Percentiles rank a stretch among this genome's conserved stretches.
phyloP scores from a whole-genome alignment of 768 basidiomycete genomes.

The Rubroboletus pulcherrimus region DNA sequence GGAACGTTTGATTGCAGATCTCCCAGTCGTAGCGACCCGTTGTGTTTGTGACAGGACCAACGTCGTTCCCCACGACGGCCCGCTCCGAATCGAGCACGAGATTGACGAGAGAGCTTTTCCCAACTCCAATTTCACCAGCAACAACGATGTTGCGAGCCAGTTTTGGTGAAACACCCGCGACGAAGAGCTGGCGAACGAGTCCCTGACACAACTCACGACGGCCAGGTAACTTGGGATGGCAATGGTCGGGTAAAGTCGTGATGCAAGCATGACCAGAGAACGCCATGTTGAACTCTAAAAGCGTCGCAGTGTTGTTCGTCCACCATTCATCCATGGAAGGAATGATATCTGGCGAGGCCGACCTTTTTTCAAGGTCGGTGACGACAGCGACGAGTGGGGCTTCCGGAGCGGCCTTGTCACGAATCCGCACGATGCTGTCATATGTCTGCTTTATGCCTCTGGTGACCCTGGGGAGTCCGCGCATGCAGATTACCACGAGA shows the following conservation, averaged over 20 bases:
- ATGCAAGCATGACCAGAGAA: conserved; percentile 29
- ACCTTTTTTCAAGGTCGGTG: conserved; percentile 33
- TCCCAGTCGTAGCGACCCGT: conserved; percentile 14
- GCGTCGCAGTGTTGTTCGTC: conserved; percentile 28
- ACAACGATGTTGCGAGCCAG: conserved; percentile 22
- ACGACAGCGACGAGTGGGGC: conserved; percentile 26
- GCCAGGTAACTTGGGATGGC: conserved; percentile 19
- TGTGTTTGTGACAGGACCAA: conserved; percentile 16
- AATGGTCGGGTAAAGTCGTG: conserved; percentile 20
- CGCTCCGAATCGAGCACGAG: conserved; percentile 23
- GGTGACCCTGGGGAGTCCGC: conserved; percentile 24
- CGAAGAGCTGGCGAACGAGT: conserved; percentile 13
- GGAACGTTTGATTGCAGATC: conserved; percentile 7
- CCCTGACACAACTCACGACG: conserved; percentile 17
- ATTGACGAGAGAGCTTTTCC: conserved; percentile 29
- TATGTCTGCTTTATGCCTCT: conserved; percentile 29
- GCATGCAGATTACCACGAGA: conserved; percentile 27
- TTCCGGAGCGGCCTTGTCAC: conserved; percentile 14
- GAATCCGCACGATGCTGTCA: conserved; percentile 18
- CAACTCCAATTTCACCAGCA: conserved; percentile 27
- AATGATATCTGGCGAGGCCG: conserved; percentile 11
- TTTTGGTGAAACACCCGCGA: conserved; percentile 20
- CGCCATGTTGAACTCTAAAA: conserved; percentile 30
- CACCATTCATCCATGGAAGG: conserved; percentile 39
- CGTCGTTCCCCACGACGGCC: conserved; percentile 15